Evolutionary conservation across 805 yeast species (phyloP).

Genomic region (Myxozyma mucilagina): DNA sequence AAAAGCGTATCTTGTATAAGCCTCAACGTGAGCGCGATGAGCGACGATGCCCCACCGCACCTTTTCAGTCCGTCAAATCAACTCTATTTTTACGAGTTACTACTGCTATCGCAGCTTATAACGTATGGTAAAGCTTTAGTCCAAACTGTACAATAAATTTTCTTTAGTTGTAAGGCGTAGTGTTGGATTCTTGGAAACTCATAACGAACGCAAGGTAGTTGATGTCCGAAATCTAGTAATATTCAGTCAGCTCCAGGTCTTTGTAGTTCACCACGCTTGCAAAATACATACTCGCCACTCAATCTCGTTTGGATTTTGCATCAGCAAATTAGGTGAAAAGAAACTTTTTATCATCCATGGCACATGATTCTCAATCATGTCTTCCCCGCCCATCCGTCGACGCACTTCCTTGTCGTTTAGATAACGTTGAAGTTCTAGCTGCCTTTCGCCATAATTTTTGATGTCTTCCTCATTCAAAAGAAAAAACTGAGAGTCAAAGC

Average conservation of each 20-base stretch:
- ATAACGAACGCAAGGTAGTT: constrained; percentile 7
- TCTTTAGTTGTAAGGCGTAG: not conserved
- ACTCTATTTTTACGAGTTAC: not conserved
- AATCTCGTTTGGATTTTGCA: constrained; percentile 4
- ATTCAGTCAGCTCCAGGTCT: not conserved
- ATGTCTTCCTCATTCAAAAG: not conserved
- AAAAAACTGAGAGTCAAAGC: constrained; percentile 15
- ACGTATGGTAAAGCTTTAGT: too few relatives aligned
- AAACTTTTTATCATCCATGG: constrained; percentile 11
- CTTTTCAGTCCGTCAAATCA: not conserved
- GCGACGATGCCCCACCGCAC: not conserved
- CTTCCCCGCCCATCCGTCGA: not conserved
- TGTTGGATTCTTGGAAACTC: constrained; percentile 3
- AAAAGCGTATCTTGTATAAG: not conserved
- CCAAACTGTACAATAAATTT: too few relatives aligned
- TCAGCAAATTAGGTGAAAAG: constrained; percentile 9
- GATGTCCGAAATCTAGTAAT: constrained; percentile 11
- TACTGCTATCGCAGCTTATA: too few relatives aligned
- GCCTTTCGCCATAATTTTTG: not conserved
- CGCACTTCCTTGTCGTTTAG: not conserved
- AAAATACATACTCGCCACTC: constrained; percentile 4
- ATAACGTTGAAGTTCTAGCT: not conserved
- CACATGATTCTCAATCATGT: not conserved
- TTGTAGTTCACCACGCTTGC: not conserved
- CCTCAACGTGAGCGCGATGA: not conserved